These are phyloP conservation scores for Kingdonia uniflora DNA, from an alignment of 164 flowering plant genomes.

Conservation along the genomic window DNA sequence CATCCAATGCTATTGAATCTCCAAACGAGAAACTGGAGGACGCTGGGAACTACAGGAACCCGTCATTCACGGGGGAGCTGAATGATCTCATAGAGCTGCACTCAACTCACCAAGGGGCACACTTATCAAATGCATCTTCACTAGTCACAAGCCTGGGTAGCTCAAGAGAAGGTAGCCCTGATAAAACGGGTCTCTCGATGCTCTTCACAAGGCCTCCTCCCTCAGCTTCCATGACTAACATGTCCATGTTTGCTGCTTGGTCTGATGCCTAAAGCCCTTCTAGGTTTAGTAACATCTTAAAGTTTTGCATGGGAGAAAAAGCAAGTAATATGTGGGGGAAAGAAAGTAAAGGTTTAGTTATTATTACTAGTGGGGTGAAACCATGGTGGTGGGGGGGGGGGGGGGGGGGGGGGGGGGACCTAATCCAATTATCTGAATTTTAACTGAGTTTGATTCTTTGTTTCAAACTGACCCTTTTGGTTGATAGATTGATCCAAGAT, in stretches of 20 bases:
- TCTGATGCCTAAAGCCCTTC: conserved; percentile 28
- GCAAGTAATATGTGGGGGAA: conserved; percentile 2
- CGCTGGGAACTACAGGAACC: conserved; percentile 13
- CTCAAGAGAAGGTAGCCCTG: conserved; percentile 71
- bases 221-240: conserved; percentile 42
- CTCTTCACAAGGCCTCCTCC: conserved; percentile 36
- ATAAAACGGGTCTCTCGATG: conserved; percentile 26
- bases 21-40: conserved; percentile 23
- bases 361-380: background rate
- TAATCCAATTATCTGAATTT: background rate
- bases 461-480: conserved; percentile 11
- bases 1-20: conserved; percentile 12
- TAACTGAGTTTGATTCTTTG: background rate
- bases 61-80: conserved; percentile 27
- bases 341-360: background rate
- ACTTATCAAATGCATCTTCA: conserved; percentile 50
- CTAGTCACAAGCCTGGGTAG: conserved; percentile 57
- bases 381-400: too few species aligned
- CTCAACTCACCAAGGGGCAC: conserved; percentile 19
- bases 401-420: too few species aligned
- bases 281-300: background rate
- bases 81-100: conserved; percentile 40
- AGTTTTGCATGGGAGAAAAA: conserved; percentile 25
- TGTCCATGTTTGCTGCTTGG: conserved; percentile 85
- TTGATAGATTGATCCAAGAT: conserved; percentile 12